Conservation (phyloP, 1,284 basidiomycete genomes). For the Cryptococcus amylolentus region DNA sequence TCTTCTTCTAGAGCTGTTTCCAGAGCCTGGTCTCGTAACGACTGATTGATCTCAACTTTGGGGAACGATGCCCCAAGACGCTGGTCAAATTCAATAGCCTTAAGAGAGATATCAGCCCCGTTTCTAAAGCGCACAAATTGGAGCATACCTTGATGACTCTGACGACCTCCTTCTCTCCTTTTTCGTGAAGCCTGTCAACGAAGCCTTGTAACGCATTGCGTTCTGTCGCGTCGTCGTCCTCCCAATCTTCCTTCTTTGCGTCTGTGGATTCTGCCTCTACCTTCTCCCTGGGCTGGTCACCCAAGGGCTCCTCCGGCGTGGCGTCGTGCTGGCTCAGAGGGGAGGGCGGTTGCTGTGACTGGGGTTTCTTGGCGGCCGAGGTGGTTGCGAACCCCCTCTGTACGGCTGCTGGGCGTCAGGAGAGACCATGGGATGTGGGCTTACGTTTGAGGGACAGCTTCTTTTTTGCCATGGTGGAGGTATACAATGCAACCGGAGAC, state of each 20-base stretch:
- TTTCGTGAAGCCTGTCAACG: constrained; percentile 80
- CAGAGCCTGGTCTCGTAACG: constrained; percentile 61
- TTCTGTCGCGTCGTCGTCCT: constrained; percentile 21
- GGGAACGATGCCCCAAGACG: constrained; percentile 67
- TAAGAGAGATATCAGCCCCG: neutral
- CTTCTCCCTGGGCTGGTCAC: constrained; percentile 21
- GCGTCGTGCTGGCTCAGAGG: neutral
- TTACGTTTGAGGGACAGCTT: constrained; percentile 75
- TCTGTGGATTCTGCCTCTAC: constrained; percentile 9
- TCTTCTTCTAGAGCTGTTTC: constrained; percentile 34
- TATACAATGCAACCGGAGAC: neutral
- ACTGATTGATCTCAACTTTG: constrained; percentile 62
- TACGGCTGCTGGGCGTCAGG: constrained; percentile 25
- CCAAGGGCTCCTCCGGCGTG: neutral
- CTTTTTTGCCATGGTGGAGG: constrained; percentile 69
- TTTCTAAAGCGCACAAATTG: neutral
- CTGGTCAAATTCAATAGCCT: constrained; percentile 82
- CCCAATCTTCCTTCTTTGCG: constrained; percentile 16
- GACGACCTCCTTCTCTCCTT: constrained; percentile 80
- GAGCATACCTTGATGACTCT: constrained; percentile 60
- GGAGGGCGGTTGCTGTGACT: neutral
- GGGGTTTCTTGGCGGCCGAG: constrained; percentile 65
- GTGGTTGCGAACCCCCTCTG: constrained; percentile 75
- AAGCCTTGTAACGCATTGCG: constrained; percentile 46
- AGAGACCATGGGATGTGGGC: constrained; percentile 44